Evolutionary conservation across 257 asterid genomes (phyloP).

Genomic region (Knoxia roxburghii): DNA sequence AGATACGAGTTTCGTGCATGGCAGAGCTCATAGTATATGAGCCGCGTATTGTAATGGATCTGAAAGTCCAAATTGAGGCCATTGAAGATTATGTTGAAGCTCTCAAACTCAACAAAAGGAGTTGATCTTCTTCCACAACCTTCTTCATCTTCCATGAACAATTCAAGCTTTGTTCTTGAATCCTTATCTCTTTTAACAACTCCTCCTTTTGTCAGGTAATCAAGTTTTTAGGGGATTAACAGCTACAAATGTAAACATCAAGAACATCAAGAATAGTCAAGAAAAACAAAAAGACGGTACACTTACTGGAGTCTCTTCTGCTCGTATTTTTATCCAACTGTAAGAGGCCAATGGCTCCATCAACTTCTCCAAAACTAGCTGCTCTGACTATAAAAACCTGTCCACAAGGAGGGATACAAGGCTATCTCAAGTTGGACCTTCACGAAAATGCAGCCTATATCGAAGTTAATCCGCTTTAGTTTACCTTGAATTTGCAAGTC

Average conservation of each 20-base stretch:
- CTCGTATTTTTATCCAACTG: background rate
- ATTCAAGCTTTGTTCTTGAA: background rate
- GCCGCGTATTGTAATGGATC: background rate
- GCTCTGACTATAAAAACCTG: conserved; percentile 13
- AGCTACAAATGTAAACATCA: background rate
- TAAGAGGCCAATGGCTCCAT: conserved; percentile 15
- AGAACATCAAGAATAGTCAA: background rate
- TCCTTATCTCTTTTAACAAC: background rate
- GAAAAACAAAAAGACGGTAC: background rate
- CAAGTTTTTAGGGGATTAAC: background rate
- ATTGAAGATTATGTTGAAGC: background rate
- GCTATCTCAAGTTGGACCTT: background rate
- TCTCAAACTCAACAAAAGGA: background rate
- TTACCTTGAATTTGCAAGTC: conserved; percentile 13
- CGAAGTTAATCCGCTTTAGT: no score
- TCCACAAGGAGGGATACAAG: background rate
- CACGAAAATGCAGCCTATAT: no score
- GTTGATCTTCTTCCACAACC: no score
- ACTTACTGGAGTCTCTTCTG: background rate
- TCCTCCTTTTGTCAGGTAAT: background rate
- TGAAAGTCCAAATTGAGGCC: conserved; percentile 1
- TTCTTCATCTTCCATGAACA: background rate
- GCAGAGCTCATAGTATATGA: conserved; percentile 5
- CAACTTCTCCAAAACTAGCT: conserved; percentile 9
- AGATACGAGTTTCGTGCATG: background rate